Conservation (phyloP, 2,329 filamentous ascomycete species). For the Camillea tinctor region DNA sequence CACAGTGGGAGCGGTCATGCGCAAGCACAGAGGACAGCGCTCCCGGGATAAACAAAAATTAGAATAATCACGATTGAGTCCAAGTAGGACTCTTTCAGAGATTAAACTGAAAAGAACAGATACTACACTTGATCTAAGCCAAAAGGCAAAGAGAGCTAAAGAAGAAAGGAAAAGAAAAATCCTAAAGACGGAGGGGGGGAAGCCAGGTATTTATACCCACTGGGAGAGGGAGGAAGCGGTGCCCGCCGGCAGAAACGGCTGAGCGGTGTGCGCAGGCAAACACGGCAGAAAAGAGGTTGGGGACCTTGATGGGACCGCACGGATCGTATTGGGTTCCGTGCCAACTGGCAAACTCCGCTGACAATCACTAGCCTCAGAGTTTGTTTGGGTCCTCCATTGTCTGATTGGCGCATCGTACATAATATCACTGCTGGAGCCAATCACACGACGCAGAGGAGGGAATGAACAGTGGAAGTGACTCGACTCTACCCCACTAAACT, state of each 20-base stretch:
- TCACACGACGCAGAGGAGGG: not conserved
- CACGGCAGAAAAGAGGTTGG: not conserved
- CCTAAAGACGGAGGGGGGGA: constrained; percentile 7
- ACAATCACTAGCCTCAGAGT: not conserved
- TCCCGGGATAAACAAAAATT: constrained; percentile 65
- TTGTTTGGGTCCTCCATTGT: not conserved
- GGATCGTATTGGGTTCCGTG: not conserved
- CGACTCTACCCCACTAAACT: too few species aligned
- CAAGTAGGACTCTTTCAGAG: constrained; percentile 78
- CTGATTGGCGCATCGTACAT: not conserved
- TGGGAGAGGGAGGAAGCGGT: not conserved
- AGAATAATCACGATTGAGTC: constrained; percentile 75
- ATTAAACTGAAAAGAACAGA: constrained; percentile 98
- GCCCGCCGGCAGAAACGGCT: not conserved
- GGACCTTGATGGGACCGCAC: not conserved
- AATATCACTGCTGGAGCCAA: not conserved
- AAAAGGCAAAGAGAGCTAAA: constrained; percentile 51
- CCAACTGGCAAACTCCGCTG: not conserved
- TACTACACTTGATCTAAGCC: constrained; percentile 90
- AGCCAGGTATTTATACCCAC: constrained; percentile 20
- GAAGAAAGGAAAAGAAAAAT: constrained; percentile 51
- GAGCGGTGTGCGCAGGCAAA: not conserved
- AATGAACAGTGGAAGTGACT: too few species aligned
- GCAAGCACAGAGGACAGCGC: constrained; percentile 68
- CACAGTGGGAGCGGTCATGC: constrained; percentile 64